These are phyloP conservation scores for Termitomyces sp. DNA, from an alignment of 768 basidiomycete genomes.

Conservation along the genomic window DNA sequence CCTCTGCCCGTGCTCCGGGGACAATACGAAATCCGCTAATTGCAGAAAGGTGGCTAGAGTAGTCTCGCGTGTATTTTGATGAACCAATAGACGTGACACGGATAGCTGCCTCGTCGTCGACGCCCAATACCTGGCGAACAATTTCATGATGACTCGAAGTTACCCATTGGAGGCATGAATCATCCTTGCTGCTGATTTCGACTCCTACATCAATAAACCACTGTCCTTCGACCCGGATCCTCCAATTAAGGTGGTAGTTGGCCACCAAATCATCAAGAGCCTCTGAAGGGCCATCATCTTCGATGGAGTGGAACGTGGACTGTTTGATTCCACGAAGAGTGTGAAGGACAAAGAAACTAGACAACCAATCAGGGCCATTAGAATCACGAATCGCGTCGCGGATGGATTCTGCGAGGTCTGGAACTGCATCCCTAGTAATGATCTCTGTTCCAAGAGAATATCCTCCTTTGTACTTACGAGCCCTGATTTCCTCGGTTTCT, in stretches of 20 bases:
- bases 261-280: background rate
- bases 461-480: background rate
- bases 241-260: background rate
- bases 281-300: background rate
- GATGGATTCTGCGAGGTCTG: background rate
- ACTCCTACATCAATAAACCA: constrained; percentile 21
- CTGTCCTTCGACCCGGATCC: background rate
- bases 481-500: background rate
- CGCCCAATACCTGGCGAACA: background rate
- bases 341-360: background rate
- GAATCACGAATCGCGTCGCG: background rate
- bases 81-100: background rate
- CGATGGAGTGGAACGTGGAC: background rate
- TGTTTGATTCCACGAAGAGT: background rate
- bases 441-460: background rate
- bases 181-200: constrained; percentile 11
- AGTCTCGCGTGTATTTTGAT: constrained; percentile 12
- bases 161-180: constrained; percentile 14
- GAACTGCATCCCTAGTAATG: background rate
- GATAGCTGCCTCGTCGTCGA: background rate
- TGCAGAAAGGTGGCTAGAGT: constrained; percentile 10
- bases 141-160: constrained; percentile 3
- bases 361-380: background rate
- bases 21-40: constrained; percentile 11
- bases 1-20: constrained; percentile 6